Evolutionary conservation across 2,329 filamentous ascomycete species (phyloP), one percentile per base, ranked within the genome.

Genomic region (Colletotrichum tamarilloi): DNA sequence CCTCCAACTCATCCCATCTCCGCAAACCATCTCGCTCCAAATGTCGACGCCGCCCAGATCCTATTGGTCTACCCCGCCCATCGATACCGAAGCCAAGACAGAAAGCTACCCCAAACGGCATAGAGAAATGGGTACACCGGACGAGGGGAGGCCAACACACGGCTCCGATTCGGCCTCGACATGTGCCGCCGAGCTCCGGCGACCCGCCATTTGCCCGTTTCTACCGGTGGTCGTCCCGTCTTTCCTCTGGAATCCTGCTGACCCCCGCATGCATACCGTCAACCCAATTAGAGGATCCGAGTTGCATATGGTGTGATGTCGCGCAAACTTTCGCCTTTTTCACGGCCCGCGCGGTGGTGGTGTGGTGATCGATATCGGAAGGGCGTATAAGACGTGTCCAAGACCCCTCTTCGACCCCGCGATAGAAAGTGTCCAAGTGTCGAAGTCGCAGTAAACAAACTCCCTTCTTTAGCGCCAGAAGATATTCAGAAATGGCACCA

Each of bases 141-240:
- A 55, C 28, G 66, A 60, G 26, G 30, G 52, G 22, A 14, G 35
- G 35, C 5, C 35, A 42, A 3, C 22, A 30, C 52, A 56, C 59
- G 66, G 72, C 62, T 63, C 71, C 72, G 49, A 58, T 60, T 74
- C 67, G 63, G 72, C 57, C 8, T 60, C 60, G 57, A 62, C 56
- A 30, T 19, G 35, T 68, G 56, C 55, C 49, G 64, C n/a, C 63
- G 68, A 65, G 28, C 62, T 11, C 59, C 62, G 52, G 22, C 55
- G 58, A 52, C 56, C 30, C 28, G 28, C 19, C 19, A 22, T 60
- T 60, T 35, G 55, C 46, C 35, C 32, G 67, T 42, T 28, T 28
- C 30, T 35, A n/a, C 8, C 32, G 5, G n/a, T 64, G 26, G 24
- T 16, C n/a, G 46, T 28, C 55, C 3, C 28, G 16, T 49, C 26